Base-by-base conservation (phyloP, 495 filamentous ascomycete species). In the Endocarpon pusillum region DNA sequence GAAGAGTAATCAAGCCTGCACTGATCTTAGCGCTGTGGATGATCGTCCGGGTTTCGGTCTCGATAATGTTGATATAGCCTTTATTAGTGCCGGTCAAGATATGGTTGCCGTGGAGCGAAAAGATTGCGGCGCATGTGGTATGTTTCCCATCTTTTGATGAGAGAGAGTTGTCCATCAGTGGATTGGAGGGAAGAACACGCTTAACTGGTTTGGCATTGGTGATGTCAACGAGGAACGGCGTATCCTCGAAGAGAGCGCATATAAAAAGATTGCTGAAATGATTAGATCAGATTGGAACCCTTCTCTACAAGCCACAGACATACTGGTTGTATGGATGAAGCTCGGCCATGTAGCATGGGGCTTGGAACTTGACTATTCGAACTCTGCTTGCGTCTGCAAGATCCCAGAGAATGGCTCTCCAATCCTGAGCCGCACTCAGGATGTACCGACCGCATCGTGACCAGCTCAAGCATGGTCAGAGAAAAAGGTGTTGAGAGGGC, bases 371-470 rank as follows among this genome's bases (percentile, higher is more conserved):
- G 35, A 93, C 76, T 17, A 67, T 77, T 22, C 78, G 67, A 35
- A 79, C 47, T 30, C 71, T 65, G 6, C 66, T 68, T 24, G 76
- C 77, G 48, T 83, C 75, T 42, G 76, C 64, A 29, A 97, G 55
- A 55, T 97, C 91, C 89, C 89, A 97, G 1, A 96, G 65, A 21
- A 93, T 82, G 35, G 74, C 84, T 54, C 85, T 92, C 78, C 86
- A 94, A 47, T 93, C 89, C 44, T 92, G 83, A 10, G 79, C 83
- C n/a, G 81, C 75, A 40, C 81, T 93, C 17, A 96, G 71, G n/a
- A 99, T 67, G 54, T 92, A 96, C 26, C 84, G 69, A 16, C 86
- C 85, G 57, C 84, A 78, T 41, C 79, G 62, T 5, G 84, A 93
- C 89, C 89, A 99, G 54, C 86, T 91, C n/a, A n/a, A n/a, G 36